Base-by-base conservation (phyloP, 768 basidiomycete species). In the Hygrocybe punicea region DNA sequence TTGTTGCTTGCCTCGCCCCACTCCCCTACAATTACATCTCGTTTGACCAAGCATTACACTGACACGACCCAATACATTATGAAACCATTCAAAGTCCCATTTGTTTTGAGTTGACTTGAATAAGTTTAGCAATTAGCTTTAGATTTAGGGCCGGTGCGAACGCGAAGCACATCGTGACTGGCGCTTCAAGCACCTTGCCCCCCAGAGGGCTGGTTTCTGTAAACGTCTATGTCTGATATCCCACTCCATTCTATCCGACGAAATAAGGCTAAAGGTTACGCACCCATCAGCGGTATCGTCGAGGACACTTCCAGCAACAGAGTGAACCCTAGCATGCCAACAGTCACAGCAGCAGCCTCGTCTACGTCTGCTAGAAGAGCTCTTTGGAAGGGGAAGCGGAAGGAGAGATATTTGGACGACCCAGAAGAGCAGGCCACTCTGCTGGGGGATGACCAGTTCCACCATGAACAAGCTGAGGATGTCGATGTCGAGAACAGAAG, bases 171-270 rank as follows among this genome's bases (percentile, higher is more conserved):
- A n/a, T n/a, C n/a, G n/a, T n/a, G n/a, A n/a, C n/a, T n/a, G n/a
- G n/a, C n/a, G n/a, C n/a, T n/a, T n/a, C n/a, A n/a, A n/a, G n/a
- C n/a, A n/a, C n/a, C n/a, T n/a, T n/a, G n/a, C n/a, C n/a, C n/a
- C 17, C 16, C n/a, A 19, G 14, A 42, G 4, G 13, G 24, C 34
- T 14, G 29, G 36, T 13, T 7, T 13, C 17, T 33, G 29, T n/a
- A 37, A 19, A n/a, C 24, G 37, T 69, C 62, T 70, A 86, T 85
- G 84, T 81, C 85, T 70, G 86, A 87, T 74, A 89, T 88, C 71
- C 86, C 86, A n/a, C 73, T 89, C 54, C 81, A 76, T 63, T 76
- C 77, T 63, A 74, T 87, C 66, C 73, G 81, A 79, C 75, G 78
- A 71, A 77, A 76, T 61, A 78, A 75, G 69, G 69, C 76, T 58